Evolutionary conservation across 2,329 filamentous ascomycete genomes (phyloP).

Genomic region (Colletotrichum sp.): DNA sequence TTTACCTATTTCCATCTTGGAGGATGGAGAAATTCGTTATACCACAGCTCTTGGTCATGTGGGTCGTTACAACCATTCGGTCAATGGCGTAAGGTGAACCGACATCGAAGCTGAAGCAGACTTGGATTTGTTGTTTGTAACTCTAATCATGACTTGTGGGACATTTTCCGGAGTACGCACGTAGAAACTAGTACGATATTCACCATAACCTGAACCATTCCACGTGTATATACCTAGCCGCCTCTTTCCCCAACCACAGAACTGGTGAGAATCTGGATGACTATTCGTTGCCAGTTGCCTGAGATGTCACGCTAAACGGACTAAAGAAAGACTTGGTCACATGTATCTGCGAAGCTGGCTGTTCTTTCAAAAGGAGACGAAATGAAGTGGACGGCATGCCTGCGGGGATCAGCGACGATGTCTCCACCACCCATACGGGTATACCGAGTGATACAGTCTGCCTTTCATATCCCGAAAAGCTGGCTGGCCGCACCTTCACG

Average conservation of each 20-base stretch:
- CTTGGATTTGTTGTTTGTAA: rapidly evolving
- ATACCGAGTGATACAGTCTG: not conserved
- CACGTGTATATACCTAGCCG: not conserved
- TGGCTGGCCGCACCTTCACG: not conserved
- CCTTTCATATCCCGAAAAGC: not conserved
- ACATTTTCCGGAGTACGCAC: not conserved
- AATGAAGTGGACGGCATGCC: not conserved
- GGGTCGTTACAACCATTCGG: not conserved
- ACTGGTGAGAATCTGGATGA: not conserved
- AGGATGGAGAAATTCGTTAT: not conserved
- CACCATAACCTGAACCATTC: not conserved
- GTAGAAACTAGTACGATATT: not conserved
- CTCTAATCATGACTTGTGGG: not conserved
- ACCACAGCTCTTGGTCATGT: not conserved
- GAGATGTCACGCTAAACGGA: not conserved
- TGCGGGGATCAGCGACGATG: not conserved
- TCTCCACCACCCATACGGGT: not conserved
- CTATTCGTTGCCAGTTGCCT: not conserved
- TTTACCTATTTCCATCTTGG: not conserved
- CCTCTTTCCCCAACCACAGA: not conserved
- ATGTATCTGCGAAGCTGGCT: not conserved
- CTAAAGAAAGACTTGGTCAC: not conserved
- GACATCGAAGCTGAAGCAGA: not conserved
- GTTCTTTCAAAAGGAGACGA: not conserved
- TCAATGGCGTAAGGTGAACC: not conserved